Base-by-base conservation (phyloP, 139 green algal species). In the Coccomyxa sp. region DNA sequence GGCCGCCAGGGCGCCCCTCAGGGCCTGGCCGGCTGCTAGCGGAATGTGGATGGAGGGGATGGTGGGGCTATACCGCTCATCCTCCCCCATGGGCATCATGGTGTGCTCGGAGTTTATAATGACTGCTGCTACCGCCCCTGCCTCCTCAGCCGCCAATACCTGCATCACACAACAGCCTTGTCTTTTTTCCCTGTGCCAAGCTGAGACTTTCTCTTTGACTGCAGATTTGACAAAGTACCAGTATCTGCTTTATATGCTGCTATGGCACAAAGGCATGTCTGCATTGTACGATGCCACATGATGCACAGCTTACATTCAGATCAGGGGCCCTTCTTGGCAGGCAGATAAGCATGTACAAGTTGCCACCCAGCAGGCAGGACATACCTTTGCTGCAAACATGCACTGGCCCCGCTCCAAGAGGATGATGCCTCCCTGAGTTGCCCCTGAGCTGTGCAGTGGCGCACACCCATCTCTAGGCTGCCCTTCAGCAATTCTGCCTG, bases 301-400 rank as follows among this genome's bases (percentile, higher is more conserved):
- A n/a, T n/a, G n/a, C n/a, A n/a, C n/a, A n/a, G n/a, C n/a, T n/a
- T n/a, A n/a, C n/a, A n/a, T n/a, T n/a, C n/a, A n/a, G n/a, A n/a
- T n/a, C n/a, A n/a, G n/a, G n/a, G n/a, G n/a, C n/a, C n/a, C n/a
- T n/a, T n/a, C n/a, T n/a, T n/a, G n/a, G n/a, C n/a, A n/a, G n/a
- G n/a, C n/a, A n/a, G n/a, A n/a, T n/a, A n/a, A n/a, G n/a, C n/a
- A n/a, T n/a, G n/a, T n/a, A n/a, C n/a, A n/a, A n/a, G n/a, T n/a
- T n/a, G n/a, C n/a, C n/a, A n/a, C n/a, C n/a, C 39, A 44, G 55
- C 36, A 18, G 35, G 74, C 44, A 33, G 44, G 9, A 70, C 86
- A 68, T 27, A 44, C 85, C 74, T 94, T 94, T 8, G 85, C 55
- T 3, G 90, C 24, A 74, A 94, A 94, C 38, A 77, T 82, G 88